These are phyloP conservation scores for Pistacia vera DNA, from an alignment of 345 rosid species.

Conservation along the genomic window DNA sequence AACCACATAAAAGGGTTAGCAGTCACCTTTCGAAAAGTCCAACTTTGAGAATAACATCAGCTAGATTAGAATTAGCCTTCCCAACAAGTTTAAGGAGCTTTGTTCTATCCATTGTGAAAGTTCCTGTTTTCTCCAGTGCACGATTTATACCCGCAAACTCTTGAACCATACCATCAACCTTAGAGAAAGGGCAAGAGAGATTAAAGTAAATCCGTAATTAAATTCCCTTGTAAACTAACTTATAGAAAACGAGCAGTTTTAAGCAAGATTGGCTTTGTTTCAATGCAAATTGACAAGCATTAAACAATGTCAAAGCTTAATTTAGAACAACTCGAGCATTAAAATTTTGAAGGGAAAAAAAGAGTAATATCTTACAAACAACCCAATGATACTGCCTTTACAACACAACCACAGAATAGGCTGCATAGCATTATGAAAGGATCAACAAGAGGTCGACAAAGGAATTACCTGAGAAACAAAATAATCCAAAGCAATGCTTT, in stretches of 20 bases:
- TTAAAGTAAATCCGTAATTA: conserved; percentile 1
- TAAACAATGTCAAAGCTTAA: background rate
- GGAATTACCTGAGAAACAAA: conserved; percentile 85
- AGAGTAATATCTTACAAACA: background rate
- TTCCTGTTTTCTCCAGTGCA: conserved; percentile 84
- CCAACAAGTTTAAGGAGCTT: conserved; percentile 92
- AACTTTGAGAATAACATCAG: conserved; percentile 93
- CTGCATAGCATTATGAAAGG: background rate
- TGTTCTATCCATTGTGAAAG: conserved; percentile 91
- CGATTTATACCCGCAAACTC: conserved; percentile 95
- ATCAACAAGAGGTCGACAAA: background rate
- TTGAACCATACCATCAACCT: conserved; percentile 95
- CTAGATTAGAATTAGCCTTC: conserved; percentile 94
- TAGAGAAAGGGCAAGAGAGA: conserved; percentile 10
- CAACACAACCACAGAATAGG: background rate
- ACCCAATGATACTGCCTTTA: background rate
- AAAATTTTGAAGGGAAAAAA: background rate
- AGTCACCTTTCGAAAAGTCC: conserved; percentile 91
- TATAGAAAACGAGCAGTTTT: conserved; percentile 2
- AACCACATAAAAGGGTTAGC: background rate
- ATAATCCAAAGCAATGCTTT: conserved; percentile 90
- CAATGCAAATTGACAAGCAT: background rate
- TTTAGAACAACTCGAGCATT: background rate
- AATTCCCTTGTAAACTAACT: background rate
- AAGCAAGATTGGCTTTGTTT: background rate